Percentiles rank a stretch among this genome's conserved stretches.
These are phyloP conservation scores for Discostella pseudostelligera DNA, from an alignment of 108 stramenopile species.

Conservation along the genomic window DNA sequence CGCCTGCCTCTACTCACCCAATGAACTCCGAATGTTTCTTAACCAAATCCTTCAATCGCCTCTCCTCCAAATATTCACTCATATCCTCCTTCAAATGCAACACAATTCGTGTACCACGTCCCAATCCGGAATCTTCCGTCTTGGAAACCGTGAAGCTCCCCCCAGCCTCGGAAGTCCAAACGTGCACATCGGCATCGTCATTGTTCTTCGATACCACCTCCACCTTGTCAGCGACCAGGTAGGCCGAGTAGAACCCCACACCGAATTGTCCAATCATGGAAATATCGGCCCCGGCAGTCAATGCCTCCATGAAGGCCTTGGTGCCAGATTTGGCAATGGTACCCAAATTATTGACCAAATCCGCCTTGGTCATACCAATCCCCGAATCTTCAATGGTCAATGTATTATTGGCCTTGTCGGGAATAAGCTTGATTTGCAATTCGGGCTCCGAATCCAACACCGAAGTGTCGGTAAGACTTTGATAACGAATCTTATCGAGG, in stretches of 20 bases:
- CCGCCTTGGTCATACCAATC: conserved; percentile 99
- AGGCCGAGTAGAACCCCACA: conserved; percentile 99
- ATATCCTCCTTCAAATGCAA: conserved; percentile 99
- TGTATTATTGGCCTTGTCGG: conserved; percentile 99
- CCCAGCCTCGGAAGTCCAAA: conserved; percentile 97
- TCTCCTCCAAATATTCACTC: conserved; percentile 99
- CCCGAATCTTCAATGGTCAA: conserved; percentile 98
- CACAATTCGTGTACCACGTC: conserved; percentile 97
- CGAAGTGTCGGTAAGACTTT: conserved; percentile 92
- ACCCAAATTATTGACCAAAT: conserved; percentile 98
- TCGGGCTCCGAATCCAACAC: conserved; percentile 95
- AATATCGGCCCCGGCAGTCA: conserved; percentile 98
- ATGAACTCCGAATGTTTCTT: conserved; percentile 99
- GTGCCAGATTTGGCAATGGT: conserved; percentile 99
- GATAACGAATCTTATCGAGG: conserved; percentile 99
- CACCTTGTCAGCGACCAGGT: conserved; percentile 99
- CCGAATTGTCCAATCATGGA: conserved; percentile 99
- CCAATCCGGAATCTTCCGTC: conserved; percentile 75
- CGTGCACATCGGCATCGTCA: conserved; percentile 84
- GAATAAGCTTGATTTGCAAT: conserved; percentile 96
- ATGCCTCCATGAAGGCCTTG: conserved; percentile 99
- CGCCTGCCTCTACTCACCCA: conserved; percentile 38
- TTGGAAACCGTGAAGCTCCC: conserved; percentile 96
- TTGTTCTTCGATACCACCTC: conserved; percentile 97
- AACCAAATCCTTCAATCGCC: conserved; percentile 97